A percentile compares a stretch with the other conserved stretches of the same genome.
These are phyloP conservation scores for Plasmopara halstedii DNA, from an alignment of 352 stramenopile genomes.

Conservation along the genomic window DNA sequence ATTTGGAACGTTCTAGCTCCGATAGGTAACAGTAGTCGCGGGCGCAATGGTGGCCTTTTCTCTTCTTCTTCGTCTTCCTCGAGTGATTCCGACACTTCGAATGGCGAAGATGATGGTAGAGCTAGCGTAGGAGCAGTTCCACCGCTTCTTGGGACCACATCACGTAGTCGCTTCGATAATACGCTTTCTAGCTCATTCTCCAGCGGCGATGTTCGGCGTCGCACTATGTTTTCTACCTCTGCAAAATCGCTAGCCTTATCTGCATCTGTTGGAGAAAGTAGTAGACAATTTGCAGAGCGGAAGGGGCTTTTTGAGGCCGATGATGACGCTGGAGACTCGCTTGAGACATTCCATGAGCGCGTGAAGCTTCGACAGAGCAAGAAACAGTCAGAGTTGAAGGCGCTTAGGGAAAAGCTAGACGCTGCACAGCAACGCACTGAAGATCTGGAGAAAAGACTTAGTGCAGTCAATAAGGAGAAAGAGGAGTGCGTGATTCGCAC, in stretches of 20 bases:
- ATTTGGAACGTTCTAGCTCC: conserved; percentile 11
- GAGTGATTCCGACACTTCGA: conserved; percentile 16
- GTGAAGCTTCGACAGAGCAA: conserved; percentile 63
- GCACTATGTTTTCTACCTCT: conserved; percentile 35
- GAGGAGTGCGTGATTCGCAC: conserved; percentile 60
- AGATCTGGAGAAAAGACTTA: conserved; percentile 32
- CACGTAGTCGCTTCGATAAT: conserved; percentile 21
- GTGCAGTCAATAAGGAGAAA: conserved; percentile 36
- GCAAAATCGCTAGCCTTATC: conserved; percentile 17
- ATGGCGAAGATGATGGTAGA: conserved; percentile 9
- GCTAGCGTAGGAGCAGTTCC: conserved; percentile 8
- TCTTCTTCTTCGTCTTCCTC: conserved; percentile 31
- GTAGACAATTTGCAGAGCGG: conserved; percentile 25
- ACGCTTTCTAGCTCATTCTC: conserved; percentile 16
- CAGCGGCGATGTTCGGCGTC: conserved; percentile 17
- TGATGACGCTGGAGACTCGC: conserved; percentile 54
- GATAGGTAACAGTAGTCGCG: conserved; percentile 11
- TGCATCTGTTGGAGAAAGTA: conserved; percentile 1
- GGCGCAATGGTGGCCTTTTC: conserved; percentile 31
- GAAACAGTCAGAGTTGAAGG: conserved; percentile 60
- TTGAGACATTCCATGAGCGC: conserved; percentile 63
- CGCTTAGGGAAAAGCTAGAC: conserved; percentile 38
- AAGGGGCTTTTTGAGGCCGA: conserved; percentile 73
- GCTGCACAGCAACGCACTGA: conserved; percentile 16
- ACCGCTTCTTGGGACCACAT: conserved; percentile 5